These are phyloP conservation scores for Tubosaeta sp. DNA, from an alignment of 768 basidiomycete genomes.

Conservation along the genomic window DNA sequence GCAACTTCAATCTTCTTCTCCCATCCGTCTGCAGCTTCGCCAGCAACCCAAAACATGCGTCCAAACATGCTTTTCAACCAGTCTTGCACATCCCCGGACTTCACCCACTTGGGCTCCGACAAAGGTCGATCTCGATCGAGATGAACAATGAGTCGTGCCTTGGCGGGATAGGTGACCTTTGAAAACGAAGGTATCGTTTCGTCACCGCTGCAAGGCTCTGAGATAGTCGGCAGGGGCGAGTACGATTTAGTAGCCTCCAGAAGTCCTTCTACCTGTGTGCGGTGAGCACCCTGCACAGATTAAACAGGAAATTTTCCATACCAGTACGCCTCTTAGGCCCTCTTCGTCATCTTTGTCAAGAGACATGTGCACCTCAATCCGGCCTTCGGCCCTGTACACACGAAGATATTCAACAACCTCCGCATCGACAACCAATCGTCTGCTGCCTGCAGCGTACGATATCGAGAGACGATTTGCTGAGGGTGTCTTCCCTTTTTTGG, in stretches of 20 bases:
- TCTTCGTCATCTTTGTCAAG: slow-evolving; percentile 52
- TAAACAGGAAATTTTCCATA: slow-evolving; percentile 35
- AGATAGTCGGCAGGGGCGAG: slow-evolving; percentile 47
- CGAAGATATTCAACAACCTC: slow-evolving; percentile 78
- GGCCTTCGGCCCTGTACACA: slow-evolving; percentile 76
- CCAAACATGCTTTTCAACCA: slow-evolving; percentile 90
- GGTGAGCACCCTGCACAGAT: slow-evolving; percentile 7
- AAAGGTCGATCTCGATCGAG: slow-evolving; percentile 86
- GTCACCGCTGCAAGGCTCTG: slow-evolving; percentile 44
- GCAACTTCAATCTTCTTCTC: slow-evolving; percentile 87
- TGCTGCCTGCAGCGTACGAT: slow-evolving; percentile 86
- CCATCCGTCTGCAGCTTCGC: slow-evolving; percentile 87
- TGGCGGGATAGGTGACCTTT: slow-evolving; percentile 47
- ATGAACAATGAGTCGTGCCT: slow-evolving; percentile 65
- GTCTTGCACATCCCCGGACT: slow-evolving; percentile 89
- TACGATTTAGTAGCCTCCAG: slow-evolving; percentile 72
- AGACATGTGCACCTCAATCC: slow-evolving; percentile 75
- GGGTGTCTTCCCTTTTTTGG: slow-evolving; percentile 45
- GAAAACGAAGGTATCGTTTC: slow-evolving; percentile 71
- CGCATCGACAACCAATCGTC: slow-evolving; percentile 85
- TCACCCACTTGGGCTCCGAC: slow-evolving; percentile 96
- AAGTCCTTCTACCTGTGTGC: slow-evolving; percentile 63
- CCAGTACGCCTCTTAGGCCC: slow-evolving; percentile 70
- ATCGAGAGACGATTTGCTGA: slow-evolving; percentile 90
- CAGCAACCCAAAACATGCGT: slow-evolving; percentile 81